A percentile compares a stretch with the other conserved stretches of the same genome.
These are phyloP conservation scores for Penicillium digitatum DNA, from an alignment of 2,329 filamentous ascomycete species.

Conservation along the genomic window DNA sequence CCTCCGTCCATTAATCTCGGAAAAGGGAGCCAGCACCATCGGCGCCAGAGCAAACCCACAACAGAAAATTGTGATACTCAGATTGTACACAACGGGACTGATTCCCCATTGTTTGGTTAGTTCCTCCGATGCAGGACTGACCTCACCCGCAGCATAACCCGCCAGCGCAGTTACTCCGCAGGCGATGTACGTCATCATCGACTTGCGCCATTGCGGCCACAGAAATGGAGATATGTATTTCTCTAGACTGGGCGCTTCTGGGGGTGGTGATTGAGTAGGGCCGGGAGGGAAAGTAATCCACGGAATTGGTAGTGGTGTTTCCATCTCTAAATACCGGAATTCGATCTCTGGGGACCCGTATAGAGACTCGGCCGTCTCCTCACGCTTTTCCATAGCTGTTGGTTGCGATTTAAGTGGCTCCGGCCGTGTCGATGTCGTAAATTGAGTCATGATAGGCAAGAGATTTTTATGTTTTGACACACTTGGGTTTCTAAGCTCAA, in stretches of 20 bases:
- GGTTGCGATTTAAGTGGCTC: conserved; percentile 1
- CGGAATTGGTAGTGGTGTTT: conserved; percentile 54
- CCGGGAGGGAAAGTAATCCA: conserved; percentile 30
- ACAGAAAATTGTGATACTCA: conserved; percentile 79
- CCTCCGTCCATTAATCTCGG: conserved; percentile 80
- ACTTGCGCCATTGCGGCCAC: conserved; percentile 69
- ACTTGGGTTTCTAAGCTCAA: neutral
- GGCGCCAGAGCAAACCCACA: conserved; percentile 75
- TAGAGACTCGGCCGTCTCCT: conserved; percentile 13
- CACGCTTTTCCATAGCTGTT: conserved; percentile 14
- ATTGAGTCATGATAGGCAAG: neutral
- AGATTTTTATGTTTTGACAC: neutral
- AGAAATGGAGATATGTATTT: conserved; percentile 66
- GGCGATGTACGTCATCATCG: conserved; percentile 66
- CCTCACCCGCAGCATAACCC: conserved; percentile 76
- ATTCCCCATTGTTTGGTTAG: conserved; percentile 65
- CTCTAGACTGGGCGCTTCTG: conserved; percentile 61
- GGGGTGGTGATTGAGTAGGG: conserved; percentile 41
- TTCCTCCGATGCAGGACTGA: conserved; percentile 64
- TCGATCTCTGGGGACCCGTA: conserved; percentile 40
- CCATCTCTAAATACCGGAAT: conserved; percentile 60
- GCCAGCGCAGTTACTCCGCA: conserved; percentile 73
- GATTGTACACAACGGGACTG: conserved; percentile 61
- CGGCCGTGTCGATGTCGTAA: neutral
- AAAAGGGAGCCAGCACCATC: conserved; percentile 84